A percentile compares a stretch with the other conserved stretches of the same genome.
These are phyloP conservation scores for Plasmopara viticola DNA, from an alignment of 352 stramenopile genomes.

Conservation along the genomic window DNA sequence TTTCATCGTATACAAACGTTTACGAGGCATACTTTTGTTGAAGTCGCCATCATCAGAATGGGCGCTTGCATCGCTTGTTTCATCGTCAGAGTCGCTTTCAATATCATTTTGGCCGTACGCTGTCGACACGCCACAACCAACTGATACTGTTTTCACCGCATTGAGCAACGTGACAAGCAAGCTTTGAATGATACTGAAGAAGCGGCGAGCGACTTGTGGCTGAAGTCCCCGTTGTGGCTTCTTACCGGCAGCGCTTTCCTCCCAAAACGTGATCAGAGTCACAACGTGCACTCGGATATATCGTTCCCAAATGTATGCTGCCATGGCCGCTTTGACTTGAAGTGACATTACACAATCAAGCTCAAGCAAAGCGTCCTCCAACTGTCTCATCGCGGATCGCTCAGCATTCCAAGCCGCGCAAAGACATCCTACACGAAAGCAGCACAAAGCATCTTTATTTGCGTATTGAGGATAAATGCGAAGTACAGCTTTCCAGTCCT, in stretches of 20 bases:
- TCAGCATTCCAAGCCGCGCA: slow-evolving; percentile 77
- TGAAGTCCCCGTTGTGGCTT: slow-evolving; percentile 69
- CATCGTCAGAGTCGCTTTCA: slow-evolving; percentile 27
- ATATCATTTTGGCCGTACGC: slow-evolving; percentile 10
- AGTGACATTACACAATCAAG: slow-evolving; percentile 38
- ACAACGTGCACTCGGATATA: slow-evolving; percentile 78
- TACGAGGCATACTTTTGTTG: slow-evolving; percentile 11
- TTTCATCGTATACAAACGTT: slow-evolving; percentile 31
- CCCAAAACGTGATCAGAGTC: slow-evolving; percentile 78
- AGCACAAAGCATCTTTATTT: slow-evolving; percentile 49
- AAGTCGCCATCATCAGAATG: slow-evolving; percentile 30
- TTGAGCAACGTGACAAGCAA: slow-evolving; percentile 41
- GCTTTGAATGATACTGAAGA: slow-evolving; percentile 71
- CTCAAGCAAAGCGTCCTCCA: slow-evolving; percentile 66
- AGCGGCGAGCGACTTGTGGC: slow-evolving; percentile 64
- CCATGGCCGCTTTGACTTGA: slow-evolving; percentile 53
- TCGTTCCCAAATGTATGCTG: slow-evolving; percentile 69
- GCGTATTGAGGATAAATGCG: slow-evolving; percentile 56
- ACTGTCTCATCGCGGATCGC: slow-evolving; percentile 77
- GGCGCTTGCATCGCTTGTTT: slow-evolving; percentile 20
- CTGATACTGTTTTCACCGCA: slow-evolving; percentile 23
- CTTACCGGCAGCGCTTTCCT: slow-evolving; percentile 59
- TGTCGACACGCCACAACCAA: slow-evolving; percentile 1
- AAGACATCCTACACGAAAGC: slow-evolving; percentile 56
- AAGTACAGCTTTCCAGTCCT: slow-evolving; percentile 52